These are phyloP conservation scores for Haplosporangium sp. DNA, from an alignment of 371 early-diverging fungal species.

Conservation along the genomic window DNA sequence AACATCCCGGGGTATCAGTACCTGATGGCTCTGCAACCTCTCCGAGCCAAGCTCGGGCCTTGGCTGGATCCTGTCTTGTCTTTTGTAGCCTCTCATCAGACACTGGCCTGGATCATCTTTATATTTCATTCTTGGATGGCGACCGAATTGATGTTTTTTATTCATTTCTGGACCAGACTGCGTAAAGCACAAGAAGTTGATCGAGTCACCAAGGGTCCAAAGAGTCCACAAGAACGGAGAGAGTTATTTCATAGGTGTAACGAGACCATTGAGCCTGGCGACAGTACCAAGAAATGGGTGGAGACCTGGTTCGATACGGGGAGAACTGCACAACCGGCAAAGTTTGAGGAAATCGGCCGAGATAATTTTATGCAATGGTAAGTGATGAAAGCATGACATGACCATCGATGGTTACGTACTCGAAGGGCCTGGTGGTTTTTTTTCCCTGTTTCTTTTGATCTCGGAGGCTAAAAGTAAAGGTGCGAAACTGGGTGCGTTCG, in stretches of 20 bases:
- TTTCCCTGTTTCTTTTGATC: slow-evolving; percentile 8
- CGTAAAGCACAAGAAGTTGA: slow-evolving; percentile 57
- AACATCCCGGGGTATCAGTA: slow-evolving; percentile 30
- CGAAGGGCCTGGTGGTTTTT: neutral
- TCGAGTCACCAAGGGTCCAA: slow-evolving; percentile 44
- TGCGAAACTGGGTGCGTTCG: too few species aligned
- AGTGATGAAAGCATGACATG: neutral
- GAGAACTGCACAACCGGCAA: slow-evolving; percentile 47
- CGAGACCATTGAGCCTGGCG: slow-evolving; percentile 52
- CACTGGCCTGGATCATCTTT: slow-evolving; percentile 36
- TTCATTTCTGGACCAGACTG: slow-evolving; percentile 63
- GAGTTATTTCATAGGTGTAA: slow-evolving; percentile 59
- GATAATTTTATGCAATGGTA: slow-evolving; percentile 70
- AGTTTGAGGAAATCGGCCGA: slow-evolving; percentile 58
- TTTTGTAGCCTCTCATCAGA: slow-evolving; percentile 22
- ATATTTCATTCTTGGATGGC: slow-evolving; percentile 65
- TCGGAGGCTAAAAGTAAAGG: too few species aligned
- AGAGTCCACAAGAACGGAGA: slow-evolving; percentile 54
- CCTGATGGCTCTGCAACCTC: slow-evolving; percentile 12
- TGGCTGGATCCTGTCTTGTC: slow-evolving; percentile 11
- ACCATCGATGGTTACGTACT: neutral
- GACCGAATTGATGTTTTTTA: slow-evolving; percentile 63
- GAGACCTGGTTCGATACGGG: slow-evolving; percentile 63
- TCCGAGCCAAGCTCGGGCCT: neutral
- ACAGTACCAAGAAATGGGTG: slow-evolving; percentile 60